These are phyloP conservation scores for Quercus ilex DNA, from an alignment of 306 rosid species.

Conservation along the genomic window DNA sequence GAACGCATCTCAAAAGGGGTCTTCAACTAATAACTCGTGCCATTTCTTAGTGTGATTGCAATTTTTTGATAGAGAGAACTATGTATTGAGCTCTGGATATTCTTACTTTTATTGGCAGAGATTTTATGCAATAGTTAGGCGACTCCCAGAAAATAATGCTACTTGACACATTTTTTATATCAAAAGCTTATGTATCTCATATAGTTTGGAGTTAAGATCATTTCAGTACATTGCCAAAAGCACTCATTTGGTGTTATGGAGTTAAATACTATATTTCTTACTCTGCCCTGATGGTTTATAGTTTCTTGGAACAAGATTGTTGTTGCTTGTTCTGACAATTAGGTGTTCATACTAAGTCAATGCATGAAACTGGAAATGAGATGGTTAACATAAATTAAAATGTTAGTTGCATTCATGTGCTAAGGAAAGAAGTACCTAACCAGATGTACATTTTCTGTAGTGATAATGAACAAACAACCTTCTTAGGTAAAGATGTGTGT, in stretches of 20 bases:
- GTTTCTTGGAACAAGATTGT: background rate
- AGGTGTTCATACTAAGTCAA: background rate
- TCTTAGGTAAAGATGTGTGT: no score
- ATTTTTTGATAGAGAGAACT: constrained; percentile 4
- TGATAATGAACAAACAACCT: no score
- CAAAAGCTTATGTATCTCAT: background rate
- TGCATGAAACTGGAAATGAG: background rate
- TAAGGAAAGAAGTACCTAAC: background rate
- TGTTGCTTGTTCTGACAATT: background rate
- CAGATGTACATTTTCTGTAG: background rate
- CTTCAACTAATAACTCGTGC: background rate
- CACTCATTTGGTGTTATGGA: background rate
- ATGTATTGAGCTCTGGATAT: constrained; percentile 5
- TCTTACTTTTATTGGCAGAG: constrained; percentile 7
- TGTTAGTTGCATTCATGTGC: background rate
- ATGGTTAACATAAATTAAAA: background rate
- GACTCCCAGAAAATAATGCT: constrained; percentile 3
- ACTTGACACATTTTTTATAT: background rate
- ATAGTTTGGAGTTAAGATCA: background rate
- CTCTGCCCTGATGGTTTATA: background rate
- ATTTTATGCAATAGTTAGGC: constrained; percentile 5
- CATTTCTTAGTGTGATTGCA: constrained; percentile 6
- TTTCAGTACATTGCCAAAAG: background rate
- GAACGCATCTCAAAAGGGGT: background rate
- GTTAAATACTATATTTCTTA: background rate